Percentiles rank a stretch among this genome's conserved stretches.
Conservation (phyloP, 2,329 filamentous ascomycete genomes). For the Taxawa tesnikishii region DNA sequence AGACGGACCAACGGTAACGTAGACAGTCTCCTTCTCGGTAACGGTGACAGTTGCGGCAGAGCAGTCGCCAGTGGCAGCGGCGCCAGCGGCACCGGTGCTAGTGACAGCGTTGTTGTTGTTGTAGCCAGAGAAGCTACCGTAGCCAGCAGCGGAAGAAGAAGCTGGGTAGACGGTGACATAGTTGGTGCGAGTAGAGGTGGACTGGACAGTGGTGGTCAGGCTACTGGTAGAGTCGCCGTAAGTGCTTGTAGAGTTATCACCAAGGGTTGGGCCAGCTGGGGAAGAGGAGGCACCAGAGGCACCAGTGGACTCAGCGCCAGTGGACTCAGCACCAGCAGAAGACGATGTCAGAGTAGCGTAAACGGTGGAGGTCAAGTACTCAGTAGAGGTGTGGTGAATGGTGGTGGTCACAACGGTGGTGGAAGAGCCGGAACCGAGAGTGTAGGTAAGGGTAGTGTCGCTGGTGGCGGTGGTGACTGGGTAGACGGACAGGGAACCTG, state of each 20-base stretch:
- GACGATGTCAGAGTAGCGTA: conserved; percentile 4
- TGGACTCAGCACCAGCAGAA: neutral
- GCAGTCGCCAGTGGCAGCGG: conserved; percentile 12
- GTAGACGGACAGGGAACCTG: conserved; percentile 6
- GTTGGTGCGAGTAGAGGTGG: conserved; percentile 19
- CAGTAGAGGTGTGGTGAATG: conserved; percentile 20
- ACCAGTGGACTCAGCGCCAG: neutral
- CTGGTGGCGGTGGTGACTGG: conserved; percentile 10
- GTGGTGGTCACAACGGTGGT: conserved; percentile 18
- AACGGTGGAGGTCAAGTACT: conserved; percentile 11
- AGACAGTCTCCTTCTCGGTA: conserved; percentile 19
- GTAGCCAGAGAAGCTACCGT: conserved; percentile 5
- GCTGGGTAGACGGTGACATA: conserved; percentile 7
- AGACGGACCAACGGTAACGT: conserved; percentile 3
- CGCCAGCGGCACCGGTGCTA: conserved; percentile 6
- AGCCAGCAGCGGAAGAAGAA: conserved; percentile 2
- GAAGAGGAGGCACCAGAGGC: neutral
- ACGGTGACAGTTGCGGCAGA: conserved; percentile 19
- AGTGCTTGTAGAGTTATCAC: neutral
- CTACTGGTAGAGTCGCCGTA: conserved; percentile 15
- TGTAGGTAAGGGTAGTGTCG: conserved; percentile 22
- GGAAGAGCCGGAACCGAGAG: conserved; percentile 19
- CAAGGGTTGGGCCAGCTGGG: neutral
- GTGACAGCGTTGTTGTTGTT: conserved; percentile 7
- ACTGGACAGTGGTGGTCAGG: conserved; percentile 21